These are phyloP conservation scores for Actinomucor elegans DNA, from an alignment of 371 early-diverging fungal species.

Conservation along the genomic window DNA sequence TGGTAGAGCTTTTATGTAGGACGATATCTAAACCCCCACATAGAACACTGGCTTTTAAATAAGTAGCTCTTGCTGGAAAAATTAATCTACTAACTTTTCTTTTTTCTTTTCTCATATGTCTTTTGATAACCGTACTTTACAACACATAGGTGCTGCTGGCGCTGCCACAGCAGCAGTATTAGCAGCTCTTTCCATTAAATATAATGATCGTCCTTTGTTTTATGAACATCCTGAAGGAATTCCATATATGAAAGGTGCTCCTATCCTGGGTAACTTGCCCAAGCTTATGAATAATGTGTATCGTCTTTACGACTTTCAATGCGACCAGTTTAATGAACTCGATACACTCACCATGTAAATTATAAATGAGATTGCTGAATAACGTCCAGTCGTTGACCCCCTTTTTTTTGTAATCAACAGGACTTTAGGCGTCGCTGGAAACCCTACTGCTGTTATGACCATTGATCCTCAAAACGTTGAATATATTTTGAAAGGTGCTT, in stretches of 20 bases:
- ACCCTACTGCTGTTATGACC: constrained; percentile 31
- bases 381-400: not conserved
- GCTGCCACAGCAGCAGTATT: constrained; percentile 11
- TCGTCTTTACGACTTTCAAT: constrained; percentile 18
- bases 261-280: constrained; percentile 29
- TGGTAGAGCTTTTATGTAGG: not conserved
- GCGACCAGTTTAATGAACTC: constrained; percentile 6
- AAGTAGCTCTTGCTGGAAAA: not conserved
- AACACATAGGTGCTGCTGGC: constrained; percentile 8
- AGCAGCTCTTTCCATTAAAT: constrained; percentile 25
- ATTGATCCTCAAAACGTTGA: constrained; percentile 47
- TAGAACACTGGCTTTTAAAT: not conserved
- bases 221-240: constrained; percentile 34
- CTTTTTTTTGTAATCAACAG: too few species aligned
- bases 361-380: not conserved
- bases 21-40: not conserved
- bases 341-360: constrained; percentile 26
- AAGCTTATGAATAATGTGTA: constrained; percentile 21
- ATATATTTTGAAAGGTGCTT: constrained; percentile 22
- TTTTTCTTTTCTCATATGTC: constrained; percentile 3
- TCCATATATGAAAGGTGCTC: constrained; percentile 24
- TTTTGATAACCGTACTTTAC: constrained; percentile 2
- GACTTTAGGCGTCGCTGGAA: constrained; percentile 27
- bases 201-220: constrained; percentile 37
- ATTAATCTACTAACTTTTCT: not conserved